Evolutionary conservation across 2,329 filamentous ascomycete genomes (phyloP).

Genomic region (Fusarium clavum): DNA sequence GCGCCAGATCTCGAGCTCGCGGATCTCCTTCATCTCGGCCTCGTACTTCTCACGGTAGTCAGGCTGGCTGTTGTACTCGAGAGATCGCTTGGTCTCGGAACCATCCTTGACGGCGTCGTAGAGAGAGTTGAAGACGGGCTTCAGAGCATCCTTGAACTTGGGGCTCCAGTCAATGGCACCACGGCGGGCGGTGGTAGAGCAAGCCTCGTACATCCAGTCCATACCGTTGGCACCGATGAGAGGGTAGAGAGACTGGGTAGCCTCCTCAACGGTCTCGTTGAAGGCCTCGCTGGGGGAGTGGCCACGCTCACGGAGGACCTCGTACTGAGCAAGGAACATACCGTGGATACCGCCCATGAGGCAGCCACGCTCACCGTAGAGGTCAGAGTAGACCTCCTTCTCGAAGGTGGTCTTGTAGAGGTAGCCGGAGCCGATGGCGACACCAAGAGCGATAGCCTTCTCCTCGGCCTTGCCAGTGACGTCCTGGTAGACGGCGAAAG

Average conservation of each 20-base stretch:
- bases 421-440: constrained; percentile 97
- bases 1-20: constrained; percentile 97
- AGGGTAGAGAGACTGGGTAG: constrained; percentile 97
- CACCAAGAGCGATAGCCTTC: constrained; percentile 96
- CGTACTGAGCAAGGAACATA: constrained; percentile 99
- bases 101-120: constrained; percentile 94
- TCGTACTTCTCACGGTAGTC: constrained; percentile 99
- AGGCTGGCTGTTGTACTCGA: constrained; percentile 95
- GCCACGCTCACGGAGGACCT: constrained; percentile 98
- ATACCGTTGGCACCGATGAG: constrained; percentile 97
- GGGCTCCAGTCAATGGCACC: constrained; percentile 99
- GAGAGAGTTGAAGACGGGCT: constrained; percentile 98
- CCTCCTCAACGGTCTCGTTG: constrained; percentile 99
- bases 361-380: constrained; percentile 99
- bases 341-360: constrained; percentile 99
- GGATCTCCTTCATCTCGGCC: constrained; percentile 98
- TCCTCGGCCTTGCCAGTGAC: constrained; percentile 98
- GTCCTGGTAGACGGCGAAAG: constrained; percentile 97
- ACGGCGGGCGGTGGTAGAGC: constrained; percentile 97
- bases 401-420: constrained; percentile 99
- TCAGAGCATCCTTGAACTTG: constrained; percentile 97
- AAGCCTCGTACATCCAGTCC: constrained; percentile 99
- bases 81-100: constrained; percentile 92
- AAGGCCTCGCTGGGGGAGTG: constrained; percentile 98
- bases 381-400: constrained; percentile 99